These are phyloP conservation scores for Naematelia encephala DNA, from an alignment of 768 basidiomycete species.

Conservation along the genomic window DNA sequence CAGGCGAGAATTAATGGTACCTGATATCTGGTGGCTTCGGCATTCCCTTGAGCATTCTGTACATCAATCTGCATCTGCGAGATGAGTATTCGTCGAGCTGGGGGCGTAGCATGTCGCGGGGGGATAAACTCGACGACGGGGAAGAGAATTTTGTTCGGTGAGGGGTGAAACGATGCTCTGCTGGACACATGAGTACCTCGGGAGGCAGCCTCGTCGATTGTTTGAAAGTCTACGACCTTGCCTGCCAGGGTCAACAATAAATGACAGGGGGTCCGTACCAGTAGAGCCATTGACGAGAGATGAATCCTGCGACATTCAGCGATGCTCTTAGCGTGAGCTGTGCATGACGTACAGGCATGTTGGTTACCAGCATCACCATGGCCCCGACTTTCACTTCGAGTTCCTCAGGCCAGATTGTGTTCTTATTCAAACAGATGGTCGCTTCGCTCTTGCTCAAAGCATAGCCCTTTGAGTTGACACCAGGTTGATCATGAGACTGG, in stretches of 20 bases:
- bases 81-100: conserved; percentile 16
- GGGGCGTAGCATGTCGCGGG: conserved; percentile 13
- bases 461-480: conserved; percentile 29
- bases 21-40: conserved; percentile 53
- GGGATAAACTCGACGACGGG: conserved; percentile 37
- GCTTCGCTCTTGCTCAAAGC: conserved; percentile 21
- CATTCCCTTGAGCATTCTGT: conserved; percentile 27
- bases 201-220: conserved; percentile 20
- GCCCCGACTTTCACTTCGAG: conserved; percentile 36
- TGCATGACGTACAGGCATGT: conserved; percentile 9
- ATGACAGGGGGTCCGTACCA: conserved; percentile 55
- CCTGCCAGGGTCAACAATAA: conserved; percentile 13
- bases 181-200: conserved; percentile 17
- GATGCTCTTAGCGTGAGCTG: not conserved
- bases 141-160: conserved; percentile 16
- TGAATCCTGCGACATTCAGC: conserved; percentile 57
- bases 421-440: conserved; percentile 24
- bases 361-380: conserved; percentile 43
- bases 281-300: conserved; percentile 90
- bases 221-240: conserved; percentile 34
- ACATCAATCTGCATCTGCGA: conserved; percentile 32
- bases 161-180: conserved; percentile 6
- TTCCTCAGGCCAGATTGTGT: conserved; percentile 29
- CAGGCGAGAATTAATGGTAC: conserved; percentile 84
- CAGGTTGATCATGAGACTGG: conserved; percentile 23